phyloP scores from a whole-genome alignment of 2,329 filamentous ascomycete species.

The Clarireedia hainanense region DNA sequence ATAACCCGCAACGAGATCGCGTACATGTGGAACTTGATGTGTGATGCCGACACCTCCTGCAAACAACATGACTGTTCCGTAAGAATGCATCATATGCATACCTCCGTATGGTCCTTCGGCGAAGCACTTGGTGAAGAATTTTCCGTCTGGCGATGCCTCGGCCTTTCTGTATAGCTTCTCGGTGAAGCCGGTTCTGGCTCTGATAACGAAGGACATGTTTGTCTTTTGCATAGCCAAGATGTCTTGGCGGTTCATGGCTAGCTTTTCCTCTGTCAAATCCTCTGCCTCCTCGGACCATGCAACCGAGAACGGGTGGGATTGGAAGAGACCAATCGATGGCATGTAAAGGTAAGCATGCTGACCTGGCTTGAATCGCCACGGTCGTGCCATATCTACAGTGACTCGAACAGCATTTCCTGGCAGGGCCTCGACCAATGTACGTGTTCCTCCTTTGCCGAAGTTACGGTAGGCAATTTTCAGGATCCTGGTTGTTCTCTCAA shows the following conservation, averaged over 20 bases:
- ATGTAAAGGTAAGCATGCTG: slow-evolving; percentile 78
- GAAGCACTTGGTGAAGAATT: slow-evolving; percentile 55
- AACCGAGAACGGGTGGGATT: slow-evolving; percentile 73
- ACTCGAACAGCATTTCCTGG: slow-evolving; percentile 69
- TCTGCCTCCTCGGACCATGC: slow-evolving; percentile 67
- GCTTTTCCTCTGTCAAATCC: slow-evolving; percentile 42
- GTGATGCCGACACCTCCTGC: slow-evolving; percentile 77
- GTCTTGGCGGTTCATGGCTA: slow-evolving; percentile 53
- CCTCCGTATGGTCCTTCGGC: slow-evolving; percentile 75
- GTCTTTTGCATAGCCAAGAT: slow-evolving; percentile 53
- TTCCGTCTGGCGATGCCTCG: slow-evolving; percentile 49
- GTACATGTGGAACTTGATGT: slow-evolving; percentile 68
- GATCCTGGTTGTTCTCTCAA: slow-evolving; percentile 55
- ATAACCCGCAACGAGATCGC: slow-evolving; percentile 62
- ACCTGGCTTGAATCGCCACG: slow-evolving; percentile 68
- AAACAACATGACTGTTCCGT: slow-evolving; percentile 72
- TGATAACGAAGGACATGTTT: slow-evolving; percentile 63
- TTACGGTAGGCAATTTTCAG: slow-evolving; percentile 57
- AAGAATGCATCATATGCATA: slow-evolving; percentile 62
- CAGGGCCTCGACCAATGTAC: slow-evolving; percentile 64
- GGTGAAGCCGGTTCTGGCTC: slow-evolving; percentile 68
- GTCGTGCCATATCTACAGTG: slow-evolving; percentile 65
- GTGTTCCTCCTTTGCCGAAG: slow-evolving; percentile 56
- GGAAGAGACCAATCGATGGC: slow-evolving; percentile 62
- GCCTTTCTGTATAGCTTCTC: slow-evolving; percentile 61